These are phyloP conservation scores for Aaosphaeria arxii DNA, from an alignment of 2,329 filamentous ascomycete species.

Conservation along the genomic window DNA sequence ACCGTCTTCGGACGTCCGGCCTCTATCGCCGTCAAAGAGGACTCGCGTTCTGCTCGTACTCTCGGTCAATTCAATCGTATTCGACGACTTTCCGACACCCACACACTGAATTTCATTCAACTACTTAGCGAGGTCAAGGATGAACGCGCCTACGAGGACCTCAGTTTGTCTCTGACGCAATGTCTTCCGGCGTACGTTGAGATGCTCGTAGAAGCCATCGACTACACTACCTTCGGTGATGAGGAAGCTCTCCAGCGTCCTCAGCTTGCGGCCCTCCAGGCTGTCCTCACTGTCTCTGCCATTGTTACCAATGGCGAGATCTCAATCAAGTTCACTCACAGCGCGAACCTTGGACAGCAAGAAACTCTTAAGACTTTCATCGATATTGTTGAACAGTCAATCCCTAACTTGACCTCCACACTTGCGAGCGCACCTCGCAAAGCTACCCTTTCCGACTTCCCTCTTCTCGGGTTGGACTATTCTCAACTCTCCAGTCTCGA, in stretches of 20 bases:
- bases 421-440: slow-evolving; percentile 17
- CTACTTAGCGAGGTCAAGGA: slow-evolving; percentile 4
- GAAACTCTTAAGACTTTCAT: slow-evolving; percentile 5
- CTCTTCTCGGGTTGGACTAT: slow-evolving; percentile 42
- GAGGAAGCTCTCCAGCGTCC: slow-evolving; percentile 3
- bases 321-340: slow-evolving; percentile 11
- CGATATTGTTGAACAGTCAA: slow-evolving; percentile 5
- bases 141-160: slow-evolving; percentile 3
- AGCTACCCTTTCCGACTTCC: slow-evolving; percentile 39
- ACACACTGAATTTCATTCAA: slow-evolving; percentile 4
- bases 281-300: slow-evolving; percentile 9
- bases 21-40: slow-evolving; percentile 8
- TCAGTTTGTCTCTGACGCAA: slow-evolving; percentile 3
- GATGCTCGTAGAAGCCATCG: slow-evolving; percentile 39
- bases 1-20: slow-evolving; percentile 19
- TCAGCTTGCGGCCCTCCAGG: slow-evolving; percentile 1
- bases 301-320: slow-evolving; percentile 9
- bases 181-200: slow-evolving; percentile 24
- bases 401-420: slow-evolving; percentile 3
- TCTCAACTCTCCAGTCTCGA: slow-evolving; percentile 21
- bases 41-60: slow-evolving; percentile 2
- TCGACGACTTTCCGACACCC: slow-evolving; percentile 3
- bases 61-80: slow-evolving; percentile 11
- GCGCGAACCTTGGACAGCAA: slow-evolving; percentile 3
- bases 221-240: slow-evolving; percentile 6